Evolutionary conservation across 2,329 filamentous ascomycete species (phyloP).

Genomic region (Zelopaecilomyces penicillatus): DNA sequence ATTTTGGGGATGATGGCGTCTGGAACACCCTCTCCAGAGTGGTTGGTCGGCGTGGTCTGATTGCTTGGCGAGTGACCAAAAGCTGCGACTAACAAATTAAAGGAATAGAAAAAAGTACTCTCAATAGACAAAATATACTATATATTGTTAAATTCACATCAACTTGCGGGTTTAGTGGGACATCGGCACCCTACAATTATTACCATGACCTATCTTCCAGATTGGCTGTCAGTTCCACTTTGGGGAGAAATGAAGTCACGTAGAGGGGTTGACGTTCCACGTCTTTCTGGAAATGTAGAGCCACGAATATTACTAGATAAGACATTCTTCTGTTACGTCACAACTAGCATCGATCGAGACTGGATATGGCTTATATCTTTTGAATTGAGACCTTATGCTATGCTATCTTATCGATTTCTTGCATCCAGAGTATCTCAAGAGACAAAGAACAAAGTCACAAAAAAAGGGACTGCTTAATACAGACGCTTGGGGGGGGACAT

Average conservation of each 20-base stretch:
- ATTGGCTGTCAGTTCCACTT: too few species aligned
- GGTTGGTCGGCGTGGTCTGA: conserved; percentile 53
- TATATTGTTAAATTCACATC: too few species aligned
- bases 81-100: conserved; percentile 32
- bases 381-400: conserved; percentile 9
- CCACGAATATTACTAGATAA: too few species aligned
- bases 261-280: too few species aligned
- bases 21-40: conserved; percentile 63
- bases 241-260: too few species aligned
- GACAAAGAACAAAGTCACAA: conserved; percentile 12
- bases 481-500: conserved; percentile 98
- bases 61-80: conserved; percentile 57
- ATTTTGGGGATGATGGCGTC: conserved; percentile 69
- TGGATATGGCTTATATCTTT: conserved; percentile 2
- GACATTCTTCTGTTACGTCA: too few species aligned
- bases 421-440: neutral
- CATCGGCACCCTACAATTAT: too few species aligned
- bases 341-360: neutral
- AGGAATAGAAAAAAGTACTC: too few species aligned
- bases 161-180: too few species aligned
- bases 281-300: too few species aligned
- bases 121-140: too few species aligned
- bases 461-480: conserved; percentile 56
- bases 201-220: too few species aligned
- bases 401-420: neutral